These are phyloP conservation scores for Trypanosomatidae sp. DNA, from an alignment of 208 protist genomes.

Conservation along the genomic window DNA sequence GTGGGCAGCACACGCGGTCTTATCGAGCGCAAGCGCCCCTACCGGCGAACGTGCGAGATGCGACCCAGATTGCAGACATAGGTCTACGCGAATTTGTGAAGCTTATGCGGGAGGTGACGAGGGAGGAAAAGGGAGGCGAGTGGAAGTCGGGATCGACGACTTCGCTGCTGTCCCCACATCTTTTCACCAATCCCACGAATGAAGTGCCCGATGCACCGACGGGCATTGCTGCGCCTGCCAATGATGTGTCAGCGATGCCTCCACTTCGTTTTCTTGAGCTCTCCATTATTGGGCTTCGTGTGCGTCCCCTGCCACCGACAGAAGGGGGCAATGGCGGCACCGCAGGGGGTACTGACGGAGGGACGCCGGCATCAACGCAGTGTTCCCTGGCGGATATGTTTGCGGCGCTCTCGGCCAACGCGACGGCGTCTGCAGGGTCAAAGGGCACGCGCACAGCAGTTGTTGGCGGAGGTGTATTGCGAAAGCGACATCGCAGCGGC, in stretches of 20 bases:
- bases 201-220: not conserved
- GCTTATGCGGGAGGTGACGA: slow-evolving; percentile 19
- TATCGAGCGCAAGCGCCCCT: slow-evolving; percentile 24
- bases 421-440: not conserved
- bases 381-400: slow-evolving; percentile 25
- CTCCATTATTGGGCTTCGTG: slow-evolving; percentile 21
- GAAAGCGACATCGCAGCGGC: slow-evolving; percentile 3
- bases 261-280: slow-evolving; percentile 23
- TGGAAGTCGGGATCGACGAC: not conserved
- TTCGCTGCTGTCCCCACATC: not conserved
- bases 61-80: slow-evolving; percentile 9
- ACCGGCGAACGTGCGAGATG: not conserved
- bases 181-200: no score
- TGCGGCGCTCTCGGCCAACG: slow-evolving; percentile 9
- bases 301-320: not conserved
- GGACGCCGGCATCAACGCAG: not conserved
- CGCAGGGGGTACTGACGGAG: not conserved
- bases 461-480: not conserved
- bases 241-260: slow-evolving; percentile 17
- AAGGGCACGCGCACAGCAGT: no score
- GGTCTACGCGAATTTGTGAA: slow-evolving; percentile 12
- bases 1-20: slow-evolving; percentile 30
- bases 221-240: not conserved
- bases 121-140: not conserved
- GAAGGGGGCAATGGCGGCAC: not conserved